phyloP scores from a whole-genome alignment of 2,329 filamentous ascomycete genomes.

The Venturiaceae sp. region DNA sequence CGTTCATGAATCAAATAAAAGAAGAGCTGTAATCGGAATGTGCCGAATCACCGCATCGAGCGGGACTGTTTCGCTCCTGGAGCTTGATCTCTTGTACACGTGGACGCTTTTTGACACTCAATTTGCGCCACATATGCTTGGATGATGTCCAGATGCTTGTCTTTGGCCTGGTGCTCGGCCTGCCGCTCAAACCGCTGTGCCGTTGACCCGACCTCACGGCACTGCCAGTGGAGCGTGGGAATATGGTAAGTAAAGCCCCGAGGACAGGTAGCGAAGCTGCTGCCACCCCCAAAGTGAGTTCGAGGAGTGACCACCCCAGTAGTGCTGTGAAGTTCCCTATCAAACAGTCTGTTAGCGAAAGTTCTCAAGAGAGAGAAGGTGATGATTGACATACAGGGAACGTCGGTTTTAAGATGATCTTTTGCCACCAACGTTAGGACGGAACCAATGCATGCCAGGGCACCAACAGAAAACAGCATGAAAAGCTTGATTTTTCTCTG shows the following conservation, averaged over 20 bases:
- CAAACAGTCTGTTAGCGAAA: background rate
- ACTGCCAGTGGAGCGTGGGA: background rate
- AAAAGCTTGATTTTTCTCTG: slow-evolving; percentile 22
- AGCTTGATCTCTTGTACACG: background rate
- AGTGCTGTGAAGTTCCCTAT: background rate
- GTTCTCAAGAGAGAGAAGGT: too few species aligned
- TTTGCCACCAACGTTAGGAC: slow-evolving; percentile 14
- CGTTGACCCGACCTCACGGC: background rate
- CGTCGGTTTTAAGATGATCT: slow-evolving; percentile 2
- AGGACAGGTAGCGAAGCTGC: slow-evolving; percentile 25
- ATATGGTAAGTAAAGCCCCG: background rate
- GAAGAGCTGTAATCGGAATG: too few species aligned
- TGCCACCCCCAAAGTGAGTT: slow-evolving; percentile 22
- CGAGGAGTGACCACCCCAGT: slow-evolving; percentile 8
- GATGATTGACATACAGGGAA: slow-evolving; percentile 13
- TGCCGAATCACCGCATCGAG: background rate
- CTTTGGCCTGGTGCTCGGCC: background rate
- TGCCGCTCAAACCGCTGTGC: background rate
- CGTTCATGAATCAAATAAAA: too few species aligned
- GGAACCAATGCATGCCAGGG: slow-evolving; percentile 19
- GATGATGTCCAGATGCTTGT: background rate
- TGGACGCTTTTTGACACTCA: background rate
- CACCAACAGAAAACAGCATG: slow-evolving; percentile 22
- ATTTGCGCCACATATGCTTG: background rate
- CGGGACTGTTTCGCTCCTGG: background rate